Evolutionary conservation across 768 basidiomycete genomes (phyloP).

Genomic region (Cystofilobasidium ferigula): DNA sequence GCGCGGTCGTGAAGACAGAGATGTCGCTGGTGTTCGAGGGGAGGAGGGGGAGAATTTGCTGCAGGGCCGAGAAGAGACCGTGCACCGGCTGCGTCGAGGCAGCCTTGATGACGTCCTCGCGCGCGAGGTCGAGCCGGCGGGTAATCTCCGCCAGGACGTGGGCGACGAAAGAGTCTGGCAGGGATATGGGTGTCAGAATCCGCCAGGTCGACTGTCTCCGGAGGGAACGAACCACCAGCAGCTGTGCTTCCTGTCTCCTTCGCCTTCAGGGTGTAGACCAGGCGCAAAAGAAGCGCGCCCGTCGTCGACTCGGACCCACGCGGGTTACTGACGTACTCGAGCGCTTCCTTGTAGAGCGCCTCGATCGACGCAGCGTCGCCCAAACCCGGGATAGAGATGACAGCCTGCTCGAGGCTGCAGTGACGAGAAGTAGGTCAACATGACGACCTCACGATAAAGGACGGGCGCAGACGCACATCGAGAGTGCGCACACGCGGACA

Average conservation of each 20-base stretch:
- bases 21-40: not conserved
- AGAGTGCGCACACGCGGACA: conserved; percentile 1
- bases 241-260: conserved; percentile 1
- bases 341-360: conserved; percentile 3
- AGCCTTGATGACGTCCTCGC: conserved; percentile 10
- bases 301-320: conserved; percentile 13
- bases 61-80: conserved; percentile 15
- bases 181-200: not conserved
- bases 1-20: conserved; percentile 1
- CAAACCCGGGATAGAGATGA: conserved; percentile 3
- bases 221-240: not conserved
- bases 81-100: conserved; percentile 8
- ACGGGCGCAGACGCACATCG: conserved; percentile 9
- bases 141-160: not conserved
- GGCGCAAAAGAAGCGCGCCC: conserved; percentile 15
- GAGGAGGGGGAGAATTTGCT: conserved; percentile 20
- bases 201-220: too few relatives aligned
- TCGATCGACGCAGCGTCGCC: not conserved
- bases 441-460: too few relatives aligned
- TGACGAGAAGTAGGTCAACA: not conserved
- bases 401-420: conserved; percentile 12
- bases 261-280: conserved; percentile 1
- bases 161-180: not conserved
- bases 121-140: conserved; percentile 4
- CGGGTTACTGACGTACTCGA: conserved; percentile 9